Evolutionary conservation across 1,139 yeast genomes (phyloP).

Genomic region (Kodamaea plutei): DNA sequence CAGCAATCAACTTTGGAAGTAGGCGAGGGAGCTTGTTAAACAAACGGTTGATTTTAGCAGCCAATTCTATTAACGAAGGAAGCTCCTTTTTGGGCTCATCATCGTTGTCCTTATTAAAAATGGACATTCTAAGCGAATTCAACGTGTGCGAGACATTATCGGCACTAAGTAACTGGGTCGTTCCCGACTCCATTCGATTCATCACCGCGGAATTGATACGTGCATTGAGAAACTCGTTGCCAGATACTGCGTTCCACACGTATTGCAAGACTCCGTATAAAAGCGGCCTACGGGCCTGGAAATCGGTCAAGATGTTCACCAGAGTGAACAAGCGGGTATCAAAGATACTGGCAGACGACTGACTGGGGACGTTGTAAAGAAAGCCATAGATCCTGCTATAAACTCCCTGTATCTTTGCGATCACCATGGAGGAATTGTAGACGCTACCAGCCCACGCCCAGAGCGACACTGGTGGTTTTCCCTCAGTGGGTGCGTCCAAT

Average conservation of each 20-base stretch:
- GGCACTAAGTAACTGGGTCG: constrained; percentile 3
- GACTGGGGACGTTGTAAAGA: neutral
- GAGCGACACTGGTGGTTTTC: neutral
- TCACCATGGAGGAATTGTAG: neutral
- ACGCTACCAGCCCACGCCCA: neutral
- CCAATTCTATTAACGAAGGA: constrained; percentile 11
- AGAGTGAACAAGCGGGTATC: constrained; percentile 23
- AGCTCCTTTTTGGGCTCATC: constrained; percentile 3
- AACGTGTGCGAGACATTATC: constrained; percentile 17
- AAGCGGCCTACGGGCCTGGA: constrained; percentile 29
- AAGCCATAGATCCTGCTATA: constrained; percentile 1
- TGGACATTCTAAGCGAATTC: constrained; percentile 15
- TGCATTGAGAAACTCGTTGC: constrained; percentile 11
- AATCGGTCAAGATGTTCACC: constrained; percentile 24
- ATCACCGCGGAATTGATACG: constrained; percentile 17
- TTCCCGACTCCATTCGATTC: constrained; percentile 3
- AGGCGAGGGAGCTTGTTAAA: constrained; percentile 10
- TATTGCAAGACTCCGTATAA: constrained; percentile 15
- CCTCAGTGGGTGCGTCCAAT: neutral
- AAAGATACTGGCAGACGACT: constrained; percentile 7
- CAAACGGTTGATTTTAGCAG: constrained; percentile 15
- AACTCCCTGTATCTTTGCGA: neutral
- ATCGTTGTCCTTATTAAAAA: constrained; percentile 17
- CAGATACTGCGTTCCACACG: constrained; percentile 11
- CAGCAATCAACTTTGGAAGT: constrained; percentile 6